phyloP scores from a whole-genome alignment of 2,329 filamentous ascomycete species.

The Nakataea oryzae region DNA sequence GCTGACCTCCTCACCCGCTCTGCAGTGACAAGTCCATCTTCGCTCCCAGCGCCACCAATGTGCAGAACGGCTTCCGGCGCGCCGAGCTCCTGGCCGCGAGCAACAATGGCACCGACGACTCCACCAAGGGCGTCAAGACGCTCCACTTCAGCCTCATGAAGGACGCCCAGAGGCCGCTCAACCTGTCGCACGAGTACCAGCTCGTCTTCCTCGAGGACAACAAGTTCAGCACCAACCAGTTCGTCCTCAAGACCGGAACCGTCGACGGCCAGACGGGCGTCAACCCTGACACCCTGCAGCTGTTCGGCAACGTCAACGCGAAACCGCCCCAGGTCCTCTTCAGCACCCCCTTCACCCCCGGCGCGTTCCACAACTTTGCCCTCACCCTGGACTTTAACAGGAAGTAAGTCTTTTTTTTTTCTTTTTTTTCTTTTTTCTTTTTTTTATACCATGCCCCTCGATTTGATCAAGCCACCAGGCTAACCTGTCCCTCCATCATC shows the following conservation, averaged over 20 bases:
- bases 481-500: not conserved
- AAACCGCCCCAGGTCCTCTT: constrained; percentile 37
- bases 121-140: constrained; percentile 44
- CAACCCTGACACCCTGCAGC: constrained; percentile 29
- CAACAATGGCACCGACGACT: constrained; percentile 39
- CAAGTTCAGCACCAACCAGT: constrained; percentile 38
- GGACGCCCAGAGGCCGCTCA: constrained; percentile 39
- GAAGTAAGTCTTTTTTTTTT: constrained; percentile 33
- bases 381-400: constrained; percentile 44
- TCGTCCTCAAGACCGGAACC: constrained; percentile 44
- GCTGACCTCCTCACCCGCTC: not conserved
- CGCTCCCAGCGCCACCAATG: constrained; percentile 31
- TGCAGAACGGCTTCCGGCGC: constrained; percentile 50
- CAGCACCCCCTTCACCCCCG: constrained; percentile 35
- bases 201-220: constrained; percentile 37
- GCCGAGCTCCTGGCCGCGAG: constrained; percentile 42
- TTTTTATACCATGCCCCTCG: too few species aligned
- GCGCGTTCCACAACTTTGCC: constrained; percentile 52
- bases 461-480: too few species aligned
- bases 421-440: not conserved
- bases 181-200: constrained; percentile 52
- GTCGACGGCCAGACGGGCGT: constrained; percentile 28
- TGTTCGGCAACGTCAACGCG: constrained; percentile 36
- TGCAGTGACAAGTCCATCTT: constrained; percentile 47
- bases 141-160: constrained; percentile 50